Evolutionary conservation across 441 rosid genomes (phyloP).

Genomic region (Macaranga tanarius): DNA sequence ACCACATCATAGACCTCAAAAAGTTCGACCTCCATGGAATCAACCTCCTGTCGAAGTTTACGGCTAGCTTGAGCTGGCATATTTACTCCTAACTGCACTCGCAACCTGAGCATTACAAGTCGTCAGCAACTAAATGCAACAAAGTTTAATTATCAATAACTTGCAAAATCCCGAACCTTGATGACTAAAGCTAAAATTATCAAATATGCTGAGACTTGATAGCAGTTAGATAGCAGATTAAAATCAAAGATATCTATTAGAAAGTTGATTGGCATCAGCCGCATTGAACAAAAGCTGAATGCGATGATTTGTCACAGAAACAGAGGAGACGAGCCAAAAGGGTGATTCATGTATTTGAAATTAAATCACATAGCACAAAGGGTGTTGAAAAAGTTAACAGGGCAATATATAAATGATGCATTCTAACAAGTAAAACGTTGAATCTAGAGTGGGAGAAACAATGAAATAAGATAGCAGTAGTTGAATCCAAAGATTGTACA

Average conservation of each 20-base stretch:
- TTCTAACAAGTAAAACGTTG: not conserved
- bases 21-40: slow-evolving; percentile 56
- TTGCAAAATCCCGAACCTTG: not conserved
- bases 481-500: not conserved
- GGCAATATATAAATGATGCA: not conserved
- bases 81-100: slow-evolving; percentile 93
- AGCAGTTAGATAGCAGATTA: not conserved
- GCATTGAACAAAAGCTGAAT: not conserved
- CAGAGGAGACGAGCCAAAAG: not conserved
- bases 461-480: not conserved
- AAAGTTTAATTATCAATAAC: not conserved
- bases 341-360: too few relatives aligned
- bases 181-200: not conserved
- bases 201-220: not conserved
- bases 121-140: not conserved
- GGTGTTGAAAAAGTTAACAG: not conserved
- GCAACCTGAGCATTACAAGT: slow-evolving; percentile 50
- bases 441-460: not conserved
- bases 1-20: slow-evolving; percentile 87
- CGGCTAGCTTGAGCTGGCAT: slow-evolving; percentile 92
- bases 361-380: too few relatives aligned
- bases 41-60: slow-evolving; percentile 44
- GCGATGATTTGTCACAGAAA: not conserved
- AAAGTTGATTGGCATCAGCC: not conserved
- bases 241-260: not conserved